phyloP scores from a whole-genome alignment of 2,329 filamentous ascomycete genomes.

The Fusarium virguliforme region DNA sequence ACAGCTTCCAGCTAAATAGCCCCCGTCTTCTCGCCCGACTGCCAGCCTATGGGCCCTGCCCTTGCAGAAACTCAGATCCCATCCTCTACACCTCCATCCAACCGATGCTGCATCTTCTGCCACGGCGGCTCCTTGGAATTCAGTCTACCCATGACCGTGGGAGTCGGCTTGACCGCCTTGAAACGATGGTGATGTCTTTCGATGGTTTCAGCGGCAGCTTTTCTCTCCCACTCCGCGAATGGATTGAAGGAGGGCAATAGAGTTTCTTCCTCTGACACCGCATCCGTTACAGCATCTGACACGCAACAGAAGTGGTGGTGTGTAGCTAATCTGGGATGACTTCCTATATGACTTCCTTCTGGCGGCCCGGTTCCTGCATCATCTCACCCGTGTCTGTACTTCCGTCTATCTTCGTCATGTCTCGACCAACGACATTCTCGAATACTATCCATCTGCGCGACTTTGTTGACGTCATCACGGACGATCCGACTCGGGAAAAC shows the following conservation, averaged over 20 bases:
- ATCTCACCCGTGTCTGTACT: background rate
- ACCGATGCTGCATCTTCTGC: background rate
- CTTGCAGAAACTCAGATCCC: slow-evolving; percentile 4
- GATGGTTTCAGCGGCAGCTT: background rate
- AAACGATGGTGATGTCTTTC: background rate
- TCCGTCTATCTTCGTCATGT: slow-evolving; percentile 1
- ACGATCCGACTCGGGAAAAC: slow-evolving; percentile 12
- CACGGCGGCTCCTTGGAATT: background rate
- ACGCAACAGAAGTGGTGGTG: background rate
- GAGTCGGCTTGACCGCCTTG: background rate
- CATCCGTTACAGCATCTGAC: background rate
- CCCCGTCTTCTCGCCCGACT: slow-evolving; percentile 9
- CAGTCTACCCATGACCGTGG: background rate
- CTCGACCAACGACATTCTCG: background rate
- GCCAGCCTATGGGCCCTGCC: slow-evolving; percentile 10
- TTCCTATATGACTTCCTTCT: slow-evolving; percentile 2
- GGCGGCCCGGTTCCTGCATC: background rate
- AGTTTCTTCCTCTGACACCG: background rate
- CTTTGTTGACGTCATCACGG: background rate
- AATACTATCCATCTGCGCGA: slow-evolving; percentile 12
- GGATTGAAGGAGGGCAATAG: background rate
- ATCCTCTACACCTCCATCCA: background rate
- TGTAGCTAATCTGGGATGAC: background rate
- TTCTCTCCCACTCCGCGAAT: background rate
- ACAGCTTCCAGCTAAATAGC: no score